Conservation (phyloP, 805 yeast genomes). For the Candida verbasci region DNA sequence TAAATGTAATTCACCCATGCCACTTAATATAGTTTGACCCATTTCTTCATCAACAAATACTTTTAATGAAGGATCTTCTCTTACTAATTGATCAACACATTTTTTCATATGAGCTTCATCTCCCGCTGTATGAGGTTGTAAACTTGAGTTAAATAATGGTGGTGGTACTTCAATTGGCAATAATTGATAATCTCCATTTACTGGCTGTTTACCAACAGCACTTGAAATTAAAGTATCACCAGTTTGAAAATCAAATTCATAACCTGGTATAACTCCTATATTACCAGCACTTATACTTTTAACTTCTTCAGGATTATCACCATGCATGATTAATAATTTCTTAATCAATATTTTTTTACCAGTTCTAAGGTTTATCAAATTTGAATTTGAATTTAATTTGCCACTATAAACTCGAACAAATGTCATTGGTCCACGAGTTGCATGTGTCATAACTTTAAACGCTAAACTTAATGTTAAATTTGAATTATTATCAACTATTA, state of each 20-base stretch:
- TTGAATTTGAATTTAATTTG: conserved; percentile 54
- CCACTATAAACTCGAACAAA: conserved; percentile 91
- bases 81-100: conserved; percentile 59
- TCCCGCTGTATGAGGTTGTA: conserved; percentile 81
- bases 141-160: conserved; percentile 81
- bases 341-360: conserved; percentile 63
- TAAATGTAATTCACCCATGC: conserved; percentile 96
- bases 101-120: conserved; percentile 71
- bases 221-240: conserved; percentile 86
- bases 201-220: conserved; percentile 39
- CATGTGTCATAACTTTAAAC: conserved; percentile 86
- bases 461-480: conserved; percentile 75
- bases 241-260: conserved; percentile 65
- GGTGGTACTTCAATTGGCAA: conserved; percentile 85
- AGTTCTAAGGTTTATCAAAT: conserved; percentile 64
- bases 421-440: conserved; percentile 75
- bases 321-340: conserved; percentile 79
- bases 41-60: conserved; percentile 74
- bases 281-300: conserved; percentile 64
- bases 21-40: conserved; percentile 84
- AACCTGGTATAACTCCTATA: conserved; percentile 84
- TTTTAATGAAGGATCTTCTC: conserved; percentile 87
- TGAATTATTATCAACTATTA: conserved; percentile 52
- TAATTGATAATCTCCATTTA: conserved; percentile 47
- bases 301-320: conserved; percentile 77